phyloP scores from a whole-genome alignment of 768 basidiomycete species.

The Xerocomus brunneocitrinus region DNA sequence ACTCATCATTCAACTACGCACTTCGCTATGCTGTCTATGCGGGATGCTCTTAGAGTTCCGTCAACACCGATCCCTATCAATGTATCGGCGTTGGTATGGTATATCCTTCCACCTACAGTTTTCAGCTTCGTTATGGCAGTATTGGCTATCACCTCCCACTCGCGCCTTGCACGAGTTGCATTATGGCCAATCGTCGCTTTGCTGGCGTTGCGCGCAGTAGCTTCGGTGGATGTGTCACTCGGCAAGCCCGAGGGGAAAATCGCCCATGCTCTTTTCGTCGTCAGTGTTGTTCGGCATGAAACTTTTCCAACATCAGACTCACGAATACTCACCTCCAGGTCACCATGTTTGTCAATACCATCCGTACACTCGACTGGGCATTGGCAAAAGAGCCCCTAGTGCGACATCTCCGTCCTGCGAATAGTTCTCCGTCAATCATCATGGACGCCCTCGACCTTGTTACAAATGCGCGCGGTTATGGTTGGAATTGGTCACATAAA shows the following conservation, averaged over 20 bases:
- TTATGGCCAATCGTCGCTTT: conserved; percentile 44
- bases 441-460: conserved; percentile 47
- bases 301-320: neutral
- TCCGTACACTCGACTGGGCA: conserved; percentile 20
- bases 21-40: neutral
- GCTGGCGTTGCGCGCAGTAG: conserved; percentile 37
- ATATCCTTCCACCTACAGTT: conserved; percentile 40
- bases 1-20: neutral
- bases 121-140: conserved; percentile 46
- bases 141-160: conserved; percentile 44
- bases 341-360: conserved; percentile 6
- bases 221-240: conserved; percentile 11
- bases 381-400: conserved; percentile 9
- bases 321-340: conserved; percentile 5
- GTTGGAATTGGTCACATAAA: conserved; percentile 54
- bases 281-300: neutral
- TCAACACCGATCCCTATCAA: conserved; percentile 25
- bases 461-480: conserved; percentile 51
- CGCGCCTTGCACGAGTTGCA: conserved; percentile 40
- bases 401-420: conserved; percentile 10
- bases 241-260: neutral
- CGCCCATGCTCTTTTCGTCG: conserved; percentile 9
- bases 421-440: neutral
- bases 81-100: conserved; percentile 28
- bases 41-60: conserved; percentile 5